Conservation (phyloP, 2,329 filamentous ascomycete genomes). For the Ophiostoma montium region DNA sequence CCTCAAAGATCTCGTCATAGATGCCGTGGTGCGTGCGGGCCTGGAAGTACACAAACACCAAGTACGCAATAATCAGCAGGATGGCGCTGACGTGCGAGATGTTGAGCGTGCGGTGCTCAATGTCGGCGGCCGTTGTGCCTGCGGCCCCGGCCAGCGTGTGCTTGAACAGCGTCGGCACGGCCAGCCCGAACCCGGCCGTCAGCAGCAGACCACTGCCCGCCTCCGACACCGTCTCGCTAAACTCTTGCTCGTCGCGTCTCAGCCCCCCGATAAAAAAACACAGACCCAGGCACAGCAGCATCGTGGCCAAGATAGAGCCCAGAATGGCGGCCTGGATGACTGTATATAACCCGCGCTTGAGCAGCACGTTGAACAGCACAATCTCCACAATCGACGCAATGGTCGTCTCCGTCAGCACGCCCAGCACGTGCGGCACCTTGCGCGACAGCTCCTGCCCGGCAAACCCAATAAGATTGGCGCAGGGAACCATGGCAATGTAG, state of each 20-base stretch:
- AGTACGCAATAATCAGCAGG: constrained; percentile 55
- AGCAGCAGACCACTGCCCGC: constrained; percentile 64
- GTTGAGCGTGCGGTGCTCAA: constrained; percentile 40
- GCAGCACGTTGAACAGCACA: constrained; percentile 65
- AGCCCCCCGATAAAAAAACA: constrained; percentile 72
- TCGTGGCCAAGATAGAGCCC: constrained; percentile 69
- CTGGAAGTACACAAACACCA: constrained; percentile 57
- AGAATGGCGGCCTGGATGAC: constrained; percentile 75
- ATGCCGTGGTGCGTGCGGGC: constrained; percentile 63
- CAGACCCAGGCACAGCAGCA: constrained; percentile 63
- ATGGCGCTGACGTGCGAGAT: constrained; percentile 60
- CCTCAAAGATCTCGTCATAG: constrained; percentile 58
- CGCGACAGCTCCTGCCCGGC: constrained; percentile 57
- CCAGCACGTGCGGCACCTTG: constrained; percentile 61
- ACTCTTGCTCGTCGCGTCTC: constrained; percentile 50
- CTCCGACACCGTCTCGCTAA: constrained; percentile 65
- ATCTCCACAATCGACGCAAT: constrained; percentile 69
- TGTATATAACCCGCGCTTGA: constrained; percentile 38
- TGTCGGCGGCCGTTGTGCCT: constrained; percentile 19
- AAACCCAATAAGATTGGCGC: constrained; percentile 63
- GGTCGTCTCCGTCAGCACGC: constrained; percentile 46
- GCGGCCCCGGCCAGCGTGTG: constrained; percentile 24
- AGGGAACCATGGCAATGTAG: constrained; percentile 66
- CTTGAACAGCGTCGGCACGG: constrained; percentile 43
- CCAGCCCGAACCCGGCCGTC: constrained; percentile 46